A percentile compares a stretch with the other conserved stretches of the same genome.
These are phyloP conservation scores for Starmerella stigmatis DNA, from an alignment of 805 yeast species.

Conservation along the genomic window DNA sequence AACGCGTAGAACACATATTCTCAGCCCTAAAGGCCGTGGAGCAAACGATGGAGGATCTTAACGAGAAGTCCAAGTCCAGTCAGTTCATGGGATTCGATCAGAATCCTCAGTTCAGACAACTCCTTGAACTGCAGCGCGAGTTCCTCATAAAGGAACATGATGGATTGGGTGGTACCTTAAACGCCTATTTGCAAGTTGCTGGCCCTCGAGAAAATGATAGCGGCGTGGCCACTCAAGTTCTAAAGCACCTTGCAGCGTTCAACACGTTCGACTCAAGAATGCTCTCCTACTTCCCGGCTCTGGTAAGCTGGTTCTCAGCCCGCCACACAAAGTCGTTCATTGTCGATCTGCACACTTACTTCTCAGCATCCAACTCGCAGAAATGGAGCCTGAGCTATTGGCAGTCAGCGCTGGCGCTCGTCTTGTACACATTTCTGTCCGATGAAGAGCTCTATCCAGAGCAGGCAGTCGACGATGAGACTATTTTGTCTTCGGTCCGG, in stretches of 20 bases:
- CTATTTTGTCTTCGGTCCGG: conserved; percentile 24
- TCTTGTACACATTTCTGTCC: conserved; percentile 18
- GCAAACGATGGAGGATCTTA: conserved; percentile 42
- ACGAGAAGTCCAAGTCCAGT: conserved; percentile 40
- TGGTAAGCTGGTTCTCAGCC: conserved; percentile 17
- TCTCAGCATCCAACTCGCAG: not conserved
- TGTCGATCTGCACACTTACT: conserved; percentile 11
- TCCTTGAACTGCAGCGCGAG: conserved; percentile 48
- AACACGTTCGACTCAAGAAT: conserved; percentile 50
- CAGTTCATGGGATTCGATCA: conserved; percentile 41
- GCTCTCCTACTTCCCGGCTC: conserved; percentile 54
- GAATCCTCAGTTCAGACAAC: conserved; percentile 39
- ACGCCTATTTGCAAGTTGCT: conserved; percentile 30
- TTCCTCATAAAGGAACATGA: conserved; percentile 62
- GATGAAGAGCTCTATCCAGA: conserved; percentile 12
- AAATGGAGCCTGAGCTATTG: conserved; percentile 27
- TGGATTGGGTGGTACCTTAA: conserved; percentile 52
- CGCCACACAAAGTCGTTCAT: conserved; percentile 7
- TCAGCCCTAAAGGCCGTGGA: conserved; percentile 52
- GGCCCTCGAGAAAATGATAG: conserved; percentile 19
- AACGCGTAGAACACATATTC: conserved; percentile 38
- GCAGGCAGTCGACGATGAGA: not conserved
- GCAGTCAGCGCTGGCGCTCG: conserved; percentile 26
- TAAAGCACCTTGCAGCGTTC: conserved; percentile 40
- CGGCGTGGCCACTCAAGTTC: conserved; percentile 34